Base-by-base conservation (phyloP, 169 alveolate species). In the Plasmodium cynomolgi region DNA sequence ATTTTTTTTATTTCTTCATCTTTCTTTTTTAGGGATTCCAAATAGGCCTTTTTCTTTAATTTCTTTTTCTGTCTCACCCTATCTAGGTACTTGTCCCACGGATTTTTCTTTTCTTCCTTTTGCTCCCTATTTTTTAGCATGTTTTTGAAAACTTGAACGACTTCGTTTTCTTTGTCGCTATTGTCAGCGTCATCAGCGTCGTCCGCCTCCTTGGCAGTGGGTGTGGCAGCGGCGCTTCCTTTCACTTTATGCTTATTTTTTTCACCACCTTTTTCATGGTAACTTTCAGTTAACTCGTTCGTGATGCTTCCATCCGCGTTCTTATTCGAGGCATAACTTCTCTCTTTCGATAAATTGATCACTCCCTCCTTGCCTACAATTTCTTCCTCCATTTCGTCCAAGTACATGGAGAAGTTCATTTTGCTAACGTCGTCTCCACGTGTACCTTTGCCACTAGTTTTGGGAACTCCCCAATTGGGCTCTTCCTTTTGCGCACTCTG, bases 1-100 rank as follows among this genome's bases (percentile, higher is more conserved):
- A 88, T 88, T 88, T 88, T 88, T 74, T 88, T 88, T 37, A 88
- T 88, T 88, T 88, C 94, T 56, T 88, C 94, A 88, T 88, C 94
- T 88, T 62, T 88, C 73, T 88, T 79, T 68, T 88, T 88, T 26
- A 88, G 73, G 26, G 90, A 58, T 37, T 88, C 94, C 37, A 88
- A 58, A 33, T 88, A 80, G 20, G 90, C 88, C 75, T 88, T 88
- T 77, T 88, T 88, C 94, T 88, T 88, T 80, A 88, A 72, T 80
- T 88, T 88, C 56, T 62, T 88, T 80, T 88, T 88, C 82, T 79
- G 74, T 74, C 39, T 88, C 7, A 80, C 82, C 72, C 73, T 88
- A 58, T 88, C 94, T 33, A 88, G 83, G 82, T 88, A 88, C 82
- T 56, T 56, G 3, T 77, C 88, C 94, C 94, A 88, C 47, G 94